Evolutionary conservation across 78 protist genomes (phyloP).

Genomic region (Isochrysis galbana): DNA sequence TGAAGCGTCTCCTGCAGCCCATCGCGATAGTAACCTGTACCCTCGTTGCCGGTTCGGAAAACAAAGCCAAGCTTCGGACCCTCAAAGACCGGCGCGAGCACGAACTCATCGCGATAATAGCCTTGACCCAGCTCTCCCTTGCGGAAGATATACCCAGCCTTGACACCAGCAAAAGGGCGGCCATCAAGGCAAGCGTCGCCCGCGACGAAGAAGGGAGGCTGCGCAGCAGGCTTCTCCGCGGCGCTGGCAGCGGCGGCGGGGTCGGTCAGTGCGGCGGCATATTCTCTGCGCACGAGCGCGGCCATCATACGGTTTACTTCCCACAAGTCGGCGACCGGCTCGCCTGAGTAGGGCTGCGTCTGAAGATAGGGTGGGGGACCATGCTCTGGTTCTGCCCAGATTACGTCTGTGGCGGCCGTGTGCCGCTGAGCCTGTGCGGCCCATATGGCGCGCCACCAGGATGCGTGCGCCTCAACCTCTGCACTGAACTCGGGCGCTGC

Average conservation of each 20-base stretch:
- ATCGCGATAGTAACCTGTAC: not conserved
- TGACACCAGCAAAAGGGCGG: no score
- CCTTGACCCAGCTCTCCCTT: not conserved
- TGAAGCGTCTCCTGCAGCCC: not conserved
- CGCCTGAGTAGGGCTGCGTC: not conserved
- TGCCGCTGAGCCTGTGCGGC: not conserved
- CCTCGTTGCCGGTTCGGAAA: not conserved
- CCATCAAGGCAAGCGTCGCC: no score
- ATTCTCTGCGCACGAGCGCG: not conserved
- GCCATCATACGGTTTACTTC: not conserved
- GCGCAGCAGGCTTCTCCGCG: not conserved
- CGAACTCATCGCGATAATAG: no score
- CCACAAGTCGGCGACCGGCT: not conserved
- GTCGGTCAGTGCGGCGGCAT: not conserved
- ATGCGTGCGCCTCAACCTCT: not conserved
- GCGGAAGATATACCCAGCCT: not conserved
- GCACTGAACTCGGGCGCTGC: not conserved
- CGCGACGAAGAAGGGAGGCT: not conserved
- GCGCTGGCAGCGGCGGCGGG: not conserved
- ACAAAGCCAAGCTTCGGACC: not conserved
- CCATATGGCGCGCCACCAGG: constrained; percentile 13
- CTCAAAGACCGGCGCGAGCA: no score
- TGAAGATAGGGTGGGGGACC: constrained; percentile 22
- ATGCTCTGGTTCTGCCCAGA: not conserved
- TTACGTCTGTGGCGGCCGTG: not conserved